Base-by-base conservation (phyloP, 1,284 basidiomycete species). In the Phylloboletellus chloephorus region DNA sequence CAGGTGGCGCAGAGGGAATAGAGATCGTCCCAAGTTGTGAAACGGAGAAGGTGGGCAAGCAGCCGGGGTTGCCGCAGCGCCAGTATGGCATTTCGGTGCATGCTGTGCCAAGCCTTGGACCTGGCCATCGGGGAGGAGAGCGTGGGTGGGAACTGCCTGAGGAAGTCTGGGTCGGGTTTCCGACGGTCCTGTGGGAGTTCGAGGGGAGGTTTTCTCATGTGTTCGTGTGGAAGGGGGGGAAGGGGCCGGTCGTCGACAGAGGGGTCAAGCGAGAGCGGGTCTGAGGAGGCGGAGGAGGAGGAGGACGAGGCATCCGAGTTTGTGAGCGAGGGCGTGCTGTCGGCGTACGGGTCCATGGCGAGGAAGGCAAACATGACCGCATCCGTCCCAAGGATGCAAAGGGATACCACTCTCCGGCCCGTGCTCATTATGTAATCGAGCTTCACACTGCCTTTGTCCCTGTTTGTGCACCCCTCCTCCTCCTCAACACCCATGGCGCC, bases 21-120 rank as follows among this genome's bases (percentile, higher is more conserved):
- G 41, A 77, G 69, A 50, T 81, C 76, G 11, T 54, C 46, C 79
- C 80, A 86, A 39, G 66, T 49, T 3, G 75, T 45, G 32, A 62
- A 65, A 11, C 42, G 52, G 25, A 82, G 54, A 8, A 84, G 45
- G 13, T 50, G 47, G 8, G 67, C 53, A 22, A 84, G 65, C 10
- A 78, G 49, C 0, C 56, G 50, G 2, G 76, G 70, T 4, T 66
- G 57, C 13, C 61, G 63, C 11, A 76, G 51, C 3, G 62, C 49
- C n/a, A 51, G 36, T 19, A 67, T 47, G 32, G 39, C 22, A 10
- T 38, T 44, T 20, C 49, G 43, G 8, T 62, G 58, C 58, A 63
- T 63, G 10, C 36, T 59, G 8, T 44, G 45, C 61, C 61, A 51
- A 0, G 58, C 53, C 16, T 25, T 57, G 16, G 48, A 33, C 41